Percentiles rank a stretch among this genome's conserved stretches.
These are phyloP conservation scores for Fraxinus anomala DNA, from an alignment of 257 asterid genomes.

Conservation along the genomic window DNA sequence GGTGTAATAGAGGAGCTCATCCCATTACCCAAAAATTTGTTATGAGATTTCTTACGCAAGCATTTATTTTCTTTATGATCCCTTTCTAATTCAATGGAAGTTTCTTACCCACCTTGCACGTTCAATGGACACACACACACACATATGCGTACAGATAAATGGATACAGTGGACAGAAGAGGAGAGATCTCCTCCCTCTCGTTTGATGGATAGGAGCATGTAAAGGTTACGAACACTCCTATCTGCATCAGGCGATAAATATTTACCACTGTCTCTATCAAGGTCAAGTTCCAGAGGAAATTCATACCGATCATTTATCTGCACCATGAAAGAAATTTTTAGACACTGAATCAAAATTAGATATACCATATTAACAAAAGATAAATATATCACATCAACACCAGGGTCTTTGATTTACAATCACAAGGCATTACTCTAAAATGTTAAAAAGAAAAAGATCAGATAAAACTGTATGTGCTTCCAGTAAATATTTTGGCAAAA, in stretches of 20 bases:
- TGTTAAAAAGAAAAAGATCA: neutral
- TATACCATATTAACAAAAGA: neutral
- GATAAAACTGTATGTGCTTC: neutral
- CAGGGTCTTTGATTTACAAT: neutral
- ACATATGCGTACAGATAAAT: neutral
- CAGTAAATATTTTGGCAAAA: neutral
- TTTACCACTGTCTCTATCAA: conserved; percentile 65
- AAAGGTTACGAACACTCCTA: conserved; percentile 62
- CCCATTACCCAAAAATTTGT: neutral
- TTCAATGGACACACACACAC: neutral
- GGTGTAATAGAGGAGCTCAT: neutral
- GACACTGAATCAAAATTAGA: neutral
- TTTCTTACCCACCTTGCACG: neutral
- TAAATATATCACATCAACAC: neutral
- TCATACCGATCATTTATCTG: conserved; percentile 78
- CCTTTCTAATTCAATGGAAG: neutral
- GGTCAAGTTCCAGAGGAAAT: conserved; percentile 69
- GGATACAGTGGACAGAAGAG: neutral
- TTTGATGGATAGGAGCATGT: too few species aligned
- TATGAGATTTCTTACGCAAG: neutral
- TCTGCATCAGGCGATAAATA: conserved; percentile 74
- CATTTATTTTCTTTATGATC: neutral
- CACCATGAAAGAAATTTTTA: conserved; percentile 2
- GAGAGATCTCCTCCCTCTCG: conserved; percentile 40
- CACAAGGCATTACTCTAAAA: neutral